phyloP scores from a whole-genome alignment of 257 asterid genomes.

The Solanum phureja region DNA sequence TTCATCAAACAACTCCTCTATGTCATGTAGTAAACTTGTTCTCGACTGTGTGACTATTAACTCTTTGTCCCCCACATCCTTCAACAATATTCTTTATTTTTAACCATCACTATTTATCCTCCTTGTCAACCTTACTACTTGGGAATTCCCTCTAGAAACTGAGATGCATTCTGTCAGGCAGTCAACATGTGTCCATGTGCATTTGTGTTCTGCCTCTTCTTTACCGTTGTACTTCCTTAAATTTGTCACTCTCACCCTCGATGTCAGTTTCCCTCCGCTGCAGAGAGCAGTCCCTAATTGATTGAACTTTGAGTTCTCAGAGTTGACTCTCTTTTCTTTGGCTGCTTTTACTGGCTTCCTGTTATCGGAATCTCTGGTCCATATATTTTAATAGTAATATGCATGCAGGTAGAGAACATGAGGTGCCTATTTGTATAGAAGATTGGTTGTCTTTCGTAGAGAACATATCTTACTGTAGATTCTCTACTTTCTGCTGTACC shows the following conservation, averaged over 20 bases:
- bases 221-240: neutral
- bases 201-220: neutral
- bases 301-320: neutral
- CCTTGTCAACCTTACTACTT: neutral
- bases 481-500: neutral
- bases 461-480: neutral
- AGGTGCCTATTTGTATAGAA: neutral
- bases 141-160: neutral
- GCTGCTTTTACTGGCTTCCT: neutral
- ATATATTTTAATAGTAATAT: neutral
- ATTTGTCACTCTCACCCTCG: neutral
- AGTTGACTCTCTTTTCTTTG: neutral
- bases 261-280: neutral
- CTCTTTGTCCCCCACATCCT: neutral
- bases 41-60: neutral
- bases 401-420: conserved; percentile 18
- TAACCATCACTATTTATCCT: neutral
- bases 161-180: neutral
- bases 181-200: neutral
- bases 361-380: neutral
- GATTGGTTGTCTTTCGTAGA: neutral
- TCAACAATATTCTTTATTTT: neutral
- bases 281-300: neutral
- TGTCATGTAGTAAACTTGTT: neutral
- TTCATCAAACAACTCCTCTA: neutral